A percentile compares a stretch with the other conserved stretches of the same genome.
These are phyloP conservation scores for Blastocystis sp. DNA, from an alignment of 352 stramenopile genomes.

Conservation along the genomic window DNA sequence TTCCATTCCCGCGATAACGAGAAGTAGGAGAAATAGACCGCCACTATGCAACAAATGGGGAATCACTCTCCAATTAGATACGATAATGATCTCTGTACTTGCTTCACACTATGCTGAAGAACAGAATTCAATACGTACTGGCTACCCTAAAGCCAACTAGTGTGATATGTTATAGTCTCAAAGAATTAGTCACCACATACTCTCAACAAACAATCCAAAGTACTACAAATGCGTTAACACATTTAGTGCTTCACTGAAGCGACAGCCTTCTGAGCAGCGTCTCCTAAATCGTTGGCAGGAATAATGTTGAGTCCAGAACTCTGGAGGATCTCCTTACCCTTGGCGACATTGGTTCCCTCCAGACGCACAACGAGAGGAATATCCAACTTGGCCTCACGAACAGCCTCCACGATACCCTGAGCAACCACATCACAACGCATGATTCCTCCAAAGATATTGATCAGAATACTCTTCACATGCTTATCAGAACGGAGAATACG, in stretches of 20 bases:
- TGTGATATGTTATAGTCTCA: no score
- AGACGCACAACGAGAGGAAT: slow-evolving; percentile 96
- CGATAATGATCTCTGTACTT: no score
- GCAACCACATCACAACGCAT: slow-evolving; percentile 95
- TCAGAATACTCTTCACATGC: slow-evolving; percentile 90
- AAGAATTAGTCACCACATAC: no score
- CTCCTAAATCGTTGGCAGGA: slow-evolving; percentile 84
- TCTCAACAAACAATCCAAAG: background rate
- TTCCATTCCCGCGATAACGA: background rate
- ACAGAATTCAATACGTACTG: background rate
- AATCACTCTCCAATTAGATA: background rate
- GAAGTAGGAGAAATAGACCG: slow-evolving; percentile 40
- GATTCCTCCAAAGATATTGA: slow-evolving; percentile 99
- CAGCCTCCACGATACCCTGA: slow-evolving; percentile 87
- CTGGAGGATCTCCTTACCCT: slow-evolving; percentile 83
- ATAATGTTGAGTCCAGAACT: slow-evolving; percentile 86
- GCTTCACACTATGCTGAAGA: no score
- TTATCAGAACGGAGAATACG: slow-evolving; percentile 80
- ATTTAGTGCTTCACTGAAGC: slow-evolving; percentile 60
- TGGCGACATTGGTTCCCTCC: slow-evolving; percentile 91
- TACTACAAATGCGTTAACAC: slow-evolving; percentile 23
- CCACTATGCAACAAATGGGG: background rate
- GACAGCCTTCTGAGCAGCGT: slow-evolving; percentile 87
- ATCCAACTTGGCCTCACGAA: slow-evolving; percentile 86
- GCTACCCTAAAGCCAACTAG: no score